Evolutionary conservation across 192 early-diverging fungal genomes (phyloP), one percentile per base, ranked within the genome.

Genomic region (Cetraspora pellucida): DNA sequence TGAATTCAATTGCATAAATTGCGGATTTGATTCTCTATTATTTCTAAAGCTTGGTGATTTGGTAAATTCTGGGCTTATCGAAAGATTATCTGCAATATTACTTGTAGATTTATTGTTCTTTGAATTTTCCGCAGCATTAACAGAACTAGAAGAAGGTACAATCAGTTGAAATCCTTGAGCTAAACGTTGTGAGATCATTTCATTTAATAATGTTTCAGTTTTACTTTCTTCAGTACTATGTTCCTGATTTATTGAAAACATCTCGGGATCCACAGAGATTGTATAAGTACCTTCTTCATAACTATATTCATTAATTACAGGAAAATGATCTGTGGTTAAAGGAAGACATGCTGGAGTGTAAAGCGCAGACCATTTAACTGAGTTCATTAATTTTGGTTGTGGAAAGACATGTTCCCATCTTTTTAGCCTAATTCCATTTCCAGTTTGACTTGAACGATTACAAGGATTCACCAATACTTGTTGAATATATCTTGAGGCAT

Each of bases 321-420:
- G 92, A 67, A 91, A 91, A 63, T 88, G 96, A 75, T 97, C 94
- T 0, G 94, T 96, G 1, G 95, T 97, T 54, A 99, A 80, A 10
- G 97, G 97, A 49, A 99, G 81, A 78, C 93, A 95, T 14, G 96
- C 97, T 0, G 97, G 97, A 13, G 94, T 96, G 71, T 89, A 93
- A 23, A 99, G 75, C 5, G 96, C 96, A 63, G 89, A 90, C 97
- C 97, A 99, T 57, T 96, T 84, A 21, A 90, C 77, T 21, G 81
- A 80, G 46, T 81, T 84, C 16, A 74, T 81, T 30, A 70, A 57
- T 44, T 59, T 17, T 2, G 60, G 77, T 60, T 75, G 64, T 10
- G 83, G 93, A 73, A 95, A 93, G 1, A 95, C 90, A 75, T 95
- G 92, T n/a, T 94, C 88, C 97, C 97, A 99, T 11, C 94, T 91